These are phyloP conservation scores for Tetrapisispora taiwanensis DNA, from an alignment of 805 yeast genomes.

Conservation along the genomic window DNA sequence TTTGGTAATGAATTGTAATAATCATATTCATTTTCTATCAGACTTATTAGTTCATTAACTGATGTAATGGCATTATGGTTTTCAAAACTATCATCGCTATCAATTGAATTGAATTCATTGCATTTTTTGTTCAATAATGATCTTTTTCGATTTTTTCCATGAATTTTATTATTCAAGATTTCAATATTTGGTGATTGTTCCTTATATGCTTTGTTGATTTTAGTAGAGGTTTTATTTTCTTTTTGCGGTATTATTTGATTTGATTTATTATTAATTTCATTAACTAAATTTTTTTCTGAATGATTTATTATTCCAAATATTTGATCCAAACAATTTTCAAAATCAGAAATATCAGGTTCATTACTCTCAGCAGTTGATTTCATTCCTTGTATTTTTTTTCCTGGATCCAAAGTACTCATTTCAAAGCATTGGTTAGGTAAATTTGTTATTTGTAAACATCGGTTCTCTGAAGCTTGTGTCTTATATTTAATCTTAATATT, in stretches of 20 bases:
- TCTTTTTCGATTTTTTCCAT: too few relatives aligned
- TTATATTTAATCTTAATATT: background rate
- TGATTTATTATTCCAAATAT: background rate
- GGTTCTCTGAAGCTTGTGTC: background rate
- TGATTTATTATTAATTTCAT: background rate
- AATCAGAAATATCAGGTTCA: background rate
- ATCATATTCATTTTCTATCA: background rate
- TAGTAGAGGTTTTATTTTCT: background rate
- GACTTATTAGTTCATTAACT: background rate
- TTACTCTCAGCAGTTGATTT: background rate
- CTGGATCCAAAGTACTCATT: background rate
- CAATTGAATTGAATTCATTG: too few relatives aligned
- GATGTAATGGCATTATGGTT: background rate
- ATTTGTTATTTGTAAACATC: background rate
- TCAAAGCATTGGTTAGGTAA: background rate
- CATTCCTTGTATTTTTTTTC: background rate
- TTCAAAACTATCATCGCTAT: background rate
- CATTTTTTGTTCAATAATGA: too few relatives aligned
- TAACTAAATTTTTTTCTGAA: background rate
- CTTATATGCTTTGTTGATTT: too few relatives aligned
- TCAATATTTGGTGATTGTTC: background rate
- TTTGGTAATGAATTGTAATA: background rate
- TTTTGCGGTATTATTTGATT: background rate
- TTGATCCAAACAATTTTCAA: background rate
- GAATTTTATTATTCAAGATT: too few relatives aligned